Evolutionary conservation across 495 filamentous ascomycete species (phyloP), one percentile per base, ranked within the genome.

Genomic region (Aspergillus panamensis): DNA sequence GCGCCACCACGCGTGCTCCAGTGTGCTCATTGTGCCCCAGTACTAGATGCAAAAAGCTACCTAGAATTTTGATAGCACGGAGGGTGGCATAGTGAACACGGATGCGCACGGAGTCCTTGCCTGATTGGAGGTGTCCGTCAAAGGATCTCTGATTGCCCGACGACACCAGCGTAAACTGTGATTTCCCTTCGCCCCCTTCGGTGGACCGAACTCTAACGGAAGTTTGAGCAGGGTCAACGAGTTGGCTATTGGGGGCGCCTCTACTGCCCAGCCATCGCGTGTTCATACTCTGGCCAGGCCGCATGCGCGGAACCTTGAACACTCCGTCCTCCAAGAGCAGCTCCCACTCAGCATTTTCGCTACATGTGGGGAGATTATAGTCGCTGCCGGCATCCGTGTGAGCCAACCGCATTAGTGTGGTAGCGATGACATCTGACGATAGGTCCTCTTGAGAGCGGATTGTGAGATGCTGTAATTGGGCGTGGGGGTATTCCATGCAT

Each of bases 291-390:
- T 48, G n/a, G 10, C 21, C 39, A 13, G 31, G 7, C 8, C 32
- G 43, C 13, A 58, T 9, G 14, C 60, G 60, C 10, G 20, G 16
- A 6, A 58, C 40, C 7, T 58, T 13, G 37, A 66, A 12, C 2
- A 12, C 25, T 0, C 35, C 50, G 1, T 63, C n/a, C 3, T 37
- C 21, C 16, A 51, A 51, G 21, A 4, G 32, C 20, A 61, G 29
- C 13, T 61, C 58, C 3, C 8, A 17, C 40, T 61, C 58, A 5
- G 25, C 25, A 25, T 25, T 25, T 5, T 25, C 25, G 2, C 2
- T 25, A 5, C 5, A 25, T 2, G 25, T 5, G 2, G 25, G 25
- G 25, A 25, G 25, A 5, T 20, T 52, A 25, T 31, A 35, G 30
- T 61, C 52, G 14, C 56, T 61, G 33, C 13, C n/a, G 1, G 6